Base-by-base conservation (phyloP, 2,329 filamentous ascomycete species). In the Cladorrhinum sp. region DNA sequence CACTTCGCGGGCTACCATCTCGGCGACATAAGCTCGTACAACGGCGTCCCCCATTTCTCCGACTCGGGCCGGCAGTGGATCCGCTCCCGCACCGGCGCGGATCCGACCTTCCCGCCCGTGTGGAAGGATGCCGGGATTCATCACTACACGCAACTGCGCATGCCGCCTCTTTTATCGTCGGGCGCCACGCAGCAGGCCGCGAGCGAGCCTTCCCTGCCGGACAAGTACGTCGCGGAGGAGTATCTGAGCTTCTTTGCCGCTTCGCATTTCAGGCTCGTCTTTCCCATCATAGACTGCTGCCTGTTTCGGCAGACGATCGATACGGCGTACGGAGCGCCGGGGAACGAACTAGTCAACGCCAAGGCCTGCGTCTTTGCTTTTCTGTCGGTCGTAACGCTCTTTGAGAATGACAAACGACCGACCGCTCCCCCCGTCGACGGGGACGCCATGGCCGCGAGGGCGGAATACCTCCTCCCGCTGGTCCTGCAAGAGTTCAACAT, bases 341-440 rank as follows among this genome's bases (percentile, higher is more conserved):
- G 0, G 49, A 51, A 62, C 46, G 72, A 69, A 59, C 66, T 67
- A 2, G 68, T 75, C 2, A 73, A 72, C 26, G 75, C 76, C 16
- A 79, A 74, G 54, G 78, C 77, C 1, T 83, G 79, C 58, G 73
- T 85, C 0, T 74, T 82, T 54, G 74, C 81, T 0, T 83, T 85
- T 65, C 62, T 79, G 0, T 74, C 78, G 0, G 70, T 80, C 39
- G 67, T 72, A 58, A 73, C 66, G 42, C 63, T 72, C 7, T 64
- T 72, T 24, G 58, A 61, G 24, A 46, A 46, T 16, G 53, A 67
- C 18, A 53, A 39, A 18, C 24, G 52, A 36, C 39, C 65, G 16
- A 23, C 61, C 5, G 33, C 24, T 14, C 26, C 30, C 1, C 36
- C 21, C 3, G 52, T 82, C 0, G 75, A 83, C 52, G 69, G 72